Evolutionary conservation across 345 rosid genomes (phyloP).

Genomic region (Brassica rapa): DNA sequence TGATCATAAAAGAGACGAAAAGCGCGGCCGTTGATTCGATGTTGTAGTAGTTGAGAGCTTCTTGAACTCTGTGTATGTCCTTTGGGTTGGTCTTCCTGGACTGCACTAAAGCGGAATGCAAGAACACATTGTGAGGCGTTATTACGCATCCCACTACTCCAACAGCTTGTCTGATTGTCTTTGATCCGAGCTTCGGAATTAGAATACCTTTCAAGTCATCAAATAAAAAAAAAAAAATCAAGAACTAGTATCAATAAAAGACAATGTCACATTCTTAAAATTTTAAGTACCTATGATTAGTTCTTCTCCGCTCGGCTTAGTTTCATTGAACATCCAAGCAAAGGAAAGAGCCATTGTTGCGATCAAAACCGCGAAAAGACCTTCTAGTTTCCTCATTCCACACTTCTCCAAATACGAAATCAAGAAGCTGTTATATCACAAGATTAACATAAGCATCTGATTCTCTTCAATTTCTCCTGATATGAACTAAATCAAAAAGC

Average conservation of each 20-base stretch:
- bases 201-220: constrained; percentile 56
- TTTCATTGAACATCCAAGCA: constrained; percentile 85
- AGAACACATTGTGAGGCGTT: constrained; percentile 90
- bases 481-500: too few species aligned
- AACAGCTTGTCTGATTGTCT: constrained; percentile 87
- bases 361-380: constrained; percentile 71
- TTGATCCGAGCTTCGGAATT: constrained; percentile 81
- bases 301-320: constrained; percentile 75
- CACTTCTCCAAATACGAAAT: constrained; percentile 73
- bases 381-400: constrained; percentile 81
- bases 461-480: neutral
- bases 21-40: constrained; percentile 85
- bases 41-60: constrained; percentile 78
- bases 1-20: constrained; percentile 68
- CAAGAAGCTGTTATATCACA: constrained; percentile 56
- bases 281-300: constrained; percentile 56
- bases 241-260: neutral
- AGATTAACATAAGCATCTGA: neutral
- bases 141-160: constrained; percentile 95
- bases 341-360: constrained; percentile 76
- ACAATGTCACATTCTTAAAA: neutral
- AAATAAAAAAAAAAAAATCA: neutral
- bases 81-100: constrained; percentile 76
- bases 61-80: constrained; percentile 65
- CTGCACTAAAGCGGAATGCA: constrained; percentile 92